A percentile compares a stretch with the other conserved stretches of the same genome.
These are phyloP conservation scores for Pisolithus marmoratus DNA, from an alignment of 768 basidiomycete species.

Conservation along the genomic window DNA sequence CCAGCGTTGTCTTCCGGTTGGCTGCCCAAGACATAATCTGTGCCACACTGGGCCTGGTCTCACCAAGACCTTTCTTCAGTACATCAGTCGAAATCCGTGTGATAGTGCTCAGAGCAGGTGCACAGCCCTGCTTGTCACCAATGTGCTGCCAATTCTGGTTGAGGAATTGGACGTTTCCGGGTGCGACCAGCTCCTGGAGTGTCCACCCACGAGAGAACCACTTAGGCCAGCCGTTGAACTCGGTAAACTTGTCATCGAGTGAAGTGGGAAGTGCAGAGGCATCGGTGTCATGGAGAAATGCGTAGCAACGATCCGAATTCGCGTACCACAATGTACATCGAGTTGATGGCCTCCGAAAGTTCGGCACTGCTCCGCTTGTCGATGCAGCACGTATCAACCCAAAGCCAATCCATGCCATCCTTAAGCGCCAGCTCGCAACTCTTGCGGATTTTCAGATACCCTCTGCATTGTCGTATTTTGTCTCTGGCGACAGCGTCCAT, in stretches of 20 bases:
- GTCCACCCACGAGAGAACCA: slow-evolving; percentile 17
- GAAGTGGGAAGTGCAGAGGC: background rate
- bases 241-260: background rate
- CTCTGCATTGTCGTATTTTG: background rate
- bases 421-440: background rate
- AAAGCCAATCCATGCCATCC: slow-evolving; percentile 5
- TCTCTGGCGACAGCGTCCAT: background rate
- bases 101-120: background rate
- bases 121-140: slow-evolving; percentile 1
- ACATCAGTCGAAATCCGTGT: slow-evolving; percentile 1
- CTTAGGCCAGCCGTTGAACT: background rate
- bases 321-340: slow-evolving; percentile 16
- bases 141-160: slow-evolving; percentile 6
- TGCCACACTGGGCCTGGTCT: background rate
- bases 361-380: slow-evolving; percentile 16
- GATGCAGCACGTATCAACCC: slow-evolving; percentile 17
- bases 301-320: slow-evolving; percentile 11
- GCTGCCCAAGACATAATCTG: slow-evolving; percentile 15
- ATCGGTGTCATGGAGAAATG: slow-evolving; percentile 9
- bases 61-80: background rate
- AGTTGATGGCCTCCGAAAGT: slow-evolving; percentile 11
- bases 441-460: background rate
- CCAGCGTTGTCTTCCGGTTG: slow-evolving; percentile 9
- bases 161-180: slow-evolving; percentile 10
- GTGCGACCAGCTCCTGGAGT: slow-evolving; percentile 11